Evolutionary conservation across 306 rosid genomes (phyloP).

Genomic region (Nissolia schottii): DNA sequence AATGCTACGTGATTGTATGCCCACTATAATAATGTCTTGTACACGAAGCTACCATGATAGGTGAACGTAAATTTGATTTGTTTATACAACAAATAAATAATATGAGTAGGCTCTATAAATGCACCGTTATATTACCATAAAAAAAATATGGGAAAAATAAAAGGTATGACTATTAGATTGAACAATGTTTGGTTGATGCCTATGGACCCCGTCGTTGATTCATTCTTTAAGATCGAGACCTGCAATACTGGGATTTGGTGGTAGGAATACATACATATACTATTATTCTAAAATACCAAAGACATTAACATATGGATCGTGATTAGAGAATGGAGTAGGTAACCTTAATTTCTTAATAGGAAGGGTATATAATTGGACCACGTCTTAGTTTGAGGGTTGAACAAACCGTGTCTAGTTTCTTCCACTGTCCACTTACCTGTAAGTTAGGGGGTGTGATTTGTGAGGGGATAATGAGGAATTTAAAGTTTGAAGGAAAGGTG

Average conservation of each 20-base stretch:
- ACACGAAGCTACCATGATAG: neutral
- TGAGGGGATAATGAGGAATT: neutral
- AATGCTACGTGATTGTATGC: conserved; percentile 10
- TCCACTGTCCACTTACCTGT: conserved; percentile 7
- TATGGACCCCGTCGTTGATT: neutral
- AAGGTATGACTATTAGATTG: neutral
- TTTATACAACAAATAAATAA: neutral
- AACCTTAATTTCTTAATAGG: neutral
- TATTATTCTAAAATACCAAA: neutral
- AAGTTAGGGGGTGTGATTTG: neutral
- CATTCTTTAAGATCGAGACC: neutral
- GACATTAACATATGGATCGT: neutral
- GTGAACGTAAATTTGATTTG: neutral
- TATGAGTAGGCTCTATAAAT: neutral
- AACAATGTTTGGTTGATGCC: neutral
- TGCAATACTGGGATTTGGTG: neutral
- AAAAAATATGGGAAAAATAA: neutral
- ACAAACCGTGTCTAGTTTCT: neutral
- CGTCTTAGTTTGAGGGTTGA: neutral
- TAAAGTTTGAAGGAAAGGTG: neutral
- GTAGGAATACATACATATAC: neutral
- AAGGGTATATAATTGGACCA: conserved; percentile 5
- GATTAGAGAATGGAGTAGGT: conserved; percentile 8
- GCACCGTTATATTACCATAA: neutral
- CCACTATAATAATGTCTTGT: conserved; percentile 1